Percentiles rank a stretch among this genome's conserved stretches.
phyloP scores from a whole-genome alignment of 495 filamentous ascomycete genomes.

The Xylaria castorea region DNA sequence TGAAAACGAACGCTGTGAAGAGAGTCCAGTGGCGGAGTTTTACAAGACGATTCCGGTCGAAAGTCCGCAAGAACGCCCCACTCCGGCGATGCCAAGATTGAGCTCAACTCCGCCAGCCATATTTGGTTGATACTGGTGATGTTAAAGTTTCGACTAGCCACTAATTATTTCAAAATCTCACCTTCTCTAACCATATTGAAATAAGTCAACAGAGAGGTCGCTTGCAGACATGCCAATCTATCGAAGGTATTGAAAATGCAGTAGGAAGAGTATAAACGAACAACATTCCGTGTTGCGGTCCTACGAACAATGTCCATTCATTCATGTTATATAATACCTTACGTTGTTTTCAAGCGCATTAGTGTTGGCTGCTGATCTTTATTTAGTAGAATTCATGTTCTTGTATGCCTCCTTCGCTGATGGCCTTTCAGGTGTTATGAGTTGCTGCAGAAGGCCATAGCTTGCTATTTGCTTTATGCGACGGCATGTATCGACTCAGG shows the following conservation, averaged over 20 bases:
- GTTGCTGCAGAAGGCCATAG: not conserved
- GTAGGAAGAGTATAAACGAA: not conserved
- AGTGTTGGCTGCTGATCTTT: not conserved
- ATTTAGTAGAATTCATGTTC: not conserved
- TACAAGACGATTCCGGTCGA: not conserved
- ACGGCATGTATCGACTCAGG: not conserved
- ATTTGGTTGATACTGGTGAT: not conserved
- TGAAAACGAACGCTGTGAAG: not conserved
- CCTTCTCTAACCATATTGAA: not conserved
- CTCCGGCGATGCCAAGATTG: slow-evolving; percentile 20
- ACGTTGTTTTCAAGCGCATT: not conserved
- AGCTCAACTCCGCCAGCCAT: slow-evolving; percentile 14
- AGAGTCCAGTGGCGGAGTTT: slow-evolving; percentile 19
- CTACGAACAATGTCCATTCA: not conserved
- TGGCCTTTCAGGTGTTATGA: not conserved
- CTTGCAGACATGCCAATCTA: not conserved
- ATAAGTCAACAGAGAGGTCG: not conserved
- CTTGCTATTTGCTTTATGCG: not conserved
- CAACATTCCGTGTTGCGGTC: not conserved
- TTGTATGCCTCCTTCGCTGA: not conserved
- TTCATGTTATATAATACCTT: not conserved
- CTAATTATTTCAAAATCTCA: not conserved
- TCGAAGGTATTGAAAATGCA: not conserved
- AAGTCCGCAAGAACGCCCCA: slow-evolving; percentile 25
- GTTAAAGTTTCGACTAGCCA: not conserved